These are phyloP conservation scores for Ascochyta rabiei DNA, from an alignment of 2,329 filamentous ascomycete species.

Conservation along the genomic window DNA sequence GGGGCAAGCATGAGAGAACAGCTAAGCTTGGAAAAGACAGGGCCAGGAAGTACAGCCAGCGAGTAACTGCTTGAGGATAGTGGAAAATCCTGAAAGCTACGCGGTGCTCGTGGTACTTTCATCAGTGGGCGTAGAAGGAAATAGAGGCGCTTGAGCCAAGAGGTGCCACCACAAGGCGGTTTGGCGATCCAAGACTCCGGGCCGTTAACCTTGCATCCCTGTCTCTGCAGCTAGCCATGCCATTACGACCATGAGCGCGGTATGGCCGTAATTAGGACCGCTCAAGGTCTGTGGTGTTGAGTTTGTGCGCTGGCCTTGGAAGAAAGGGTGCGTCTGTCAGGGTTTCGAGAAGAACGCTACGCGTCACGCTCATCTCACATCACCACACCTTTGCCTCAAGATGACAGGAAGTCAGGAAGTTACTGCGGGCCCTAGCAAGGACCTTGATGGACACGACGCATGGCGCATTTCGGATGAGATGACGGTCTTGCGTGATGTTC, in stretches of 20 bases:
- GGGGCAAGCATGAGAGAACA: conserved; percentile 22
- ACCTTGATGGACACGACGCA: conserved; percentile 31
- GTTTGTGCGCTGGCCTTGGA: not conserved
- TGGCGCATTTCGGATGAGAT: conserved; percentile 28
- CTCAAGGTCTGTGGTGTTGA: not conserved
- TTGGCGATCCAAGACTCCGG: conserved; percentile 33
- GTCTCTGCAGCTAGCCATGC: conserved; percentile 10
- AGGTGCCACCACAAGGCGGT: conserved; percentile 21
- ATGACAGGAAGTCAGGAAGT: conserved; percentile 18
- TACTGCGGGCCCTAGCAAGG: conserved; percentile 22
- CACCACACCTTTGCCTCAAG: conserved; percentile 10
- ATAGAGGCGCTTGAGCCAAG: conserved; percentile 29
- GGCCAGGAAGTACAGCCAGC: conserved; percentile 26
- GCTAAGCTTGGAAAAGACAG: conserved; percentile 26
- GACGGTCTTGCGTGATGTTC: conserved; percentile 22
- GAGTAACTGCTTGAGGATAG: conserved; percentile 19
- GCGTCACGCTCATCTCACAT: conserved; percentile 14
- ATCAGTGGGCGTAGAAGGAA: conserved; percentile 39
- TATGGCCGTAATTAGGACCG: conserved; percentile 6
- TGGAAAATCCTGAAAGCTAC: conserved; percentile 26
- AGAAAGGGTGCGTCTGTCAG: not conserved
- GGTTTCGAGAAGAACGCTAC: conserved; percentile 9
- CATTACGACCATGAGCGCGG: conserved; percentile 8
- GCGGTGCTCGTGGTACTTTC: conserved; percentile 42
- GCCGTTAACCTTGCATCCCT: conserved; percentile 29